Conservation (phyloP, 371 early-diverging fungal genomes). For the Syncephalastrum racemosum region DNA sequence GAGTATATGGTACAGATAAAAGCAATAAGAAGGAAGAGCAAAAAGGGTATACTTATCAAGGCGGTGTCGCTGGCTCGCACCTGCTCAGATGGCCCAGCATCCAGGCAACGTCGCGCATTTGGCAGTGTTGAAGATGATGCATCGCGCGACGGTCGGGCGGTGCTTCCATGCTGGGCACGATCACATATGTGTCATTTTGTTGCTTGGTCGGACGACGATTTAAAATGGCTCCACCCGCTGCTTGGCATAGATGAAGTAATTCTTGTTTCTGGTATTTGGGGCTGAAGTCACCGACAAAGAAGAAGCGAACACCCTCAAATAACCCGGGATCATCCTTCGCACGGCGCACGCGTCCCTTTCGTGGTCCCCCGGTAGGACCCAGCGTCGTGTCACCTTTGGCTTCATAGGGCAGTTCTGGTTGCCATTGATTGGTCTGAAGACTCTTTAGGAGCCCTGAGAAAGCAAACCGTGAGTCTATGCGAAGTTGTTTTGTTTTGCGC, state of each 20-base stretch:
- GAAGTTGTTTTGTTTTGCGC: not conserved
- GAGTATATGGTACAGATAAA: no score
- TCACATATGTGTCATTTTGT: not conserved
- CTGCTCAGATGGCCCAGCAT: slow-evolving; percentile 29
- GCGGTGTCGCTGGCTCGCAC: not conserved
- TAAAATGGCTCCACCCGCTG: slow-evolving; percentile 28
- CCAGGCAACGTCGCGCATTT: slow-evolving; percentile 27
- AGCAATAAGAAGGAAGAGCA: no score
- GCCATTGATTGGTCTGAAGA: slow-evolving; percentile 26
- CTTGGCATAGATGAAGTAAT: slow-evolving; percentile 20
- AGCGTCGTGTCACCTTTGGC: slow-evolving; percentile 31
- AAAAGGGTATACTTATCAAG: no score
- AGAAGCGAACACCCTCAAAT: slow-evolving; percentile 28
- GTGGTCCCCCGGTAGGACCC: slow-evolving; percentile 32
- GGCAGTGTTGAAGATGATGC: slow-evolving; percentile 18
- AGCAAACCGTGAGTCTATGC: no score
- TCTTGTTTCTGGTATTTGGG: slow-evolving; percentile 27
- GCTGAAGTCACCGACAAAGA: slow-evolving; percentile 30
- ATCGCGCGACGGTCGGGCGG: not conserved
- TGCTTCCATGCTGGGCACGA: slow-evolving; percentile 1
- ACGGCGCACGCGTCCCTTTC: slow-evolving; percentile 13
- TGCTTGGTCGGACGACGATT: slow-evolving; percentile 20
- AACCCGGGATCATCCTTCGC: slow-evolving; percentile 3
- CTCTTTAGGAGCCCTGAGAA: slow-evolving; percentile 35
- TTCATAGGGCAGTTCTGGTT: slow-evolving; percentile 32